Evolutionary conservation across 768 basidiomycete species (phyloP).

Genomic region (Calocera viscosa): DNA sequence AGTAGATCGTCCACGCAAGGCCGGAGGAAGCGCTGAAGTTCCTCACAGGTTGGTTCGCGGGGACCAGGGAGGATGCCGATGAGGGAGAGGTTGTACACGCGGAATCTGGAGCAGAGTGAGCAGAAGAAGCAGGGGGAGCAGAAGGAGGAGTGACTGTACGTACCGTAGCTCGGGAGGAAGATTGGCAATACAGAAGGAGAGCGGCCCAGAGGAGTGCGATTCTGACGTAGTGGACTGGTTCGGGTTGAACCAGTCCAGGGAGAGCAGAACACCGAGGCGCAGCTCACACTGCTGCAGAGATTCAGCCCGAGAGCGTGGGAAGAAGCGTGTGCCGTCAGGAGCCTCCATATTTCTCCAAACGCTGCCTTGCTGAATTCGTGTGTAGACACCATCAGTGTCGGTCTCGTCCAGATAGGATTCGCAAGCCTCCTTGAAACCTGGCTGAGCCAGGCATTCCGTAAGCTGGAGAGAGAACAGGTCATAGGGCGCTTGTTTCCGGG

Average conservation of each 20-base stretch:
- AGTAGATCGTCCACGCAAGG: conserved; percentile 26
- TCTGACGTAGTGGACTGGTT: conserved; percentile 22
- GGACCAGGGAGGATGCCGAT: conserved; percentile 23
- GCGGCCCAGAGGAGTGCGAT: conserved; percentile 20
- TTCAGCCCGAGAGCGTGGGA: not conserved
- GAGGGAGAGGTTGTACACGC: conserved; percentile 17
- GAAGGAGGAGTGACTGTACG: not conserved
- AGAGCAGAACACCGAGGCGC: not conserved
- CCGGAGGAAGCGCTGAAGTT: conserved; percentile 23
- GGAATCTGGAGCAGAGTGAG: not conserved
- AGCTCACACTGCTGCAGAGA: conserved; percentile 15
- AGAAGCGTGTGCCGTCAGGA: not conserved
- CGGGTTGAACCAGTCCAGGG: conserved; percentile 9
- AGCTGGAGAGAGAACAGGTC: not conserved
- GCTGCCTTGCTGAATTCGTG: not conserved
- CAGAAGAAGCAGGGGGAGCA: not conserved
- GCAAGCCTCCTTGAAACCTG: not conserved
- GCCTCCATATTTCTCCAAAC: conserved; percentile 6
- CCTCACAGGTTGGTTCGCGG: conserved; percentile 21
- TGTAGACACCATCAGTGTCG: not conserved
- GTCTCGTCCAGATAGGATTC: not conserved
- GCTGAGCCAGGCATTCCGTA: not conserved
- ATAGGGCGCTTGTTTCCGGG: not conserved
- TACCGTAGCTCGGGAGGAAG: not conserved
- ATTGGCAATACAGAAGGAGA: conserved; percentile 12